Base-by-base conservation (phyloP, 441 rosid genomes). In the Pelargonium citronellum region DNA sequence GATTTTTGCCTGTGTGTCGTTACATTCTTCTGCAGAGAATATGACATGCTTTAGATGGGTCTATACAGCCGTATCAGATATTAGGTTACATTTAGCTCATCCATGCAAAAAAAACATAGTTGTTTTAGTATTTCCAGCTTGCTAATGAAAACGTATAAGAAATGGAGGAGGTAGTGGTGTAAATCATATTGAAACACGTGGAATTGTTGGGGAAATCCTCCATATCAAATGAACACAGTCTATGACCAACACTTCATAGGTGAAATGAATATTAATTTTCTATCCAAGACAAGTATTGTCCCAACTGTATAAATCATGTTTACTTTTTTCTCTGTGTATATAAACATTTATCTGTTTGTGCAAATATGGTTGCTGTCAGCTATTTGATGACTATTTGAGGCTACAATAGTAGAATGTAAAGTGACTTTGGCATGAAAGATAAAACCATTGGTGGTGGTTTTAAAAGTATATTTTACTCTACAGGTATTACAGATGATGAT, bases 401-500 rank as follows among this genome's bases (percentile, higher is more conserved):
- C n/a, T 11, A 6, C 13, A 64, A 67, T 43, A 7, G 43, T 17
- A 43, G 12, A 13, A 53, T 34, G 41, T 27, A 62, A 16, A 27
- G 43, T 62, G 17, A 27, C 37, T 16, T 24, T 27, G 37, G 30
- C 41, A n/a, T 62, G 66, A 9, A 22, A 61, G 34, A 61, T 24
- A n/a, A 24, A 60, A 22, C 64, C 41, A 61, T 61, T 61, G 2
- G 65, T 61, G 41, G 65, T 61, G 16, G 64, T 61, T 22, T 6
- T 61, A 20, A 61, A 61, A 24, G 39, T 34, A 61, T 61, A 24
- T 60, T 64, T 62, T 78, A 19, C 70, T 67, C 78, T 80, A 74
- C 83, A 95, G 99, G 97, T 78, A 84, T 89, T 34, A 82, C 88
- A 37, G 98, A 89, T 78, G 99, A 95, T 49, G 99, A 95, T 81